phyloP scores from a whole-genome alignment of 1,284 basidiomycete species.

The Tetrapyrgos nigripes region DNA sequence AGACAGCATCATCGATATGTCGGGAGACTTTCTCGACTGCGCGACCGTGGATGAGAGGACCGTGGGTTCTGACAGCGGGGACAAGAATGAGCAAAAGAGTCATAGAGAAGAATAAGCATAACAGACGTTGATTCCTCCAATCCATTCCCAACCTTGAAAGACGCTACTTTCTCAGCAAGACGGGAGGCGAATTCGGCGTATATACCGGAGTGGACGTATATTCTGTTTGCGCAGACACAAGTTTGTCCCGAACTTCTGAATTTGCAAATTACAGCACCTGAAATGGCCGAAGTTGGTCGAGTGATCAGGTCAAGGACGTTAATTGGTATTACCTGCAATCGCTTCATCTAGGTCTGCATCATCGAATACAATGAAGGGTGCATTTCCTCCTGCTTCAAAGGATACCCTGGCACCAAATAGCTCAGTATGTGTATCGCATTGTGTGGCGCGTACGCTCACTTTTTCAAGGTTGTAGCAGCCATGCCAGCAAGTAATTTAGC shows the following conservation, averaged over 20 bases:
- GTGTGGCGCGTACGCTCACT: constrained; percentile 50
- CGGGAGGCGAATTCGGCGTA: constrained; percentile 89
- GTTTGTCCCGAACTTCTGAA: constrained; percentile 95
- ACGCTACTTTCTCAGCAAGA: constrained; percentile 83
- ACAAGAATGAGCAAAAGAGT: neutral
- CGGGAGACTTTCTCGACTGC: constrained; percentile 88
- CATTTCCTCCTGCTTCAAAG: constrained; percentile 89
- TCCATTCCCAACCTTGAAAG: constrained; percentile 93
- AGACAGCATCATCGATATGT: constrained; percentile 88
- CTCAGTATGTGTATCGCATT: constrained; percentile 31
- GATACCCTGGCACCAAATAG: constrained; percentile 60
- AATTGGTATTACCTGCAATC: constrained; percentile 69
- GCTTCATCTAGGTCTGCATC: constrained; percentile 96
- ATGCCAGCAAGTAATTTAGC: constrained; percentile 90
- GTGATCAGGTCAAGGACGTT: neutral
- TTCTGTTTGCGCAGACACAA: constrained; percentile 85
- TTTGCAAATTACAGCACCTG: constrained; percentile 87
- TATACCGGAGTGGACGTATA: constrained; percentile 85
- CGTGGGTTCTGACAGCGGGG: constrained; percentile 73
- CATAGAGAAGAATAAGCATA: neutral
- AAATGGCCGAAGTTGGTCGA: neutral
- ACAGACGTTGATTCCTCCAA: constrained; percentile 80
- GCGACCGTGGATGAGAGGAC: constrained; percentile 89
- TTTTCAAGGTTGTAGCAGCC: constrained; percentile 90
- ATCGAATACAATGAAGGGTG: constrained; percentile 96